Conservation (phyloP, 1,139 yeast genomes). For the Magnusiomyces magnusii region DNA sequence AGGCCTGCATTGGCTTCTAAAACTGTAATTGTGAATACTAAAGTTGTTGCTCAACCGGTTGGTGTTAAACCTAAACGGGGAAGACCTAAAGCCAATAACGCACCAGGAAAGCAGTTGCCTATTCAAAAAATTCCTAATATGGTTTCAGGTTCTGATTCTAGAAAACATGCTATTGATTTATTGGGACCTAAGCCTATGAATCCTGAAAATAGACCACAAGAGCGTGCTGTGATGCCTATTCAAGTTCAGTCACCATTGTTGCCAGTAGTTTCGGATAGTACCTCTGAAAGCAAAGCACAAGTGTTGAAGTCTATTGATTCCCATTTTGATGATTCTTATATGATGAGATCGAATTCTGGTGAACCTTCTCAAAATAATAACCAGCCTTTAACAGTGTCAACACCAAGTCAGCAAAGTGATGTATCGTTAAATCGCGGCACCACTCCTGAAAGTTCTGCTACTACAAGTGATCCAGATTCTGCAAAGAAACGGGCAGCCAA, state of each 20-base stretch:
- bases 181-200: background rate
- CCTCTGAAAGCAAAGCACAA: too few relatives aligned
- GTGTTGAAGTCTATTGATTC: too few relatives aligned
- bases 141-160: background rate
- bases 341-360: too few relatives aligned
- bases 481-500: background rate
- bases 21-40: background rate
- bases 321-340: too few relatives aligned
- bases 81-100: background rate
- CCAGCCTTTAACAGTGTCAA: too few relatives aligned
- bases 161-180: background rate
- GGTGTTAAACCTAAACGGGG: constrained; percentile 5
- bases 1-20: background rate
- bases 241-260: too few relatives aligned
- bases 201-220: background rate
- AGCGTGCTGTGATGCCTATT: background rate
- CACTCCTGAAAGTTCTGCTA: background rate
- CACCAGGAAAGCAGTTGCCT: background rate
- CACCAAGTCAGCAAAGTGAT: background rate
- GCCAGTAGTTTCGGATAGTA: too few relatives aligned
- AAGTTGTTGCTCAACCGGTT: background rate
- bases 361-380: too few relatives aligned
- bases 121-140: background rate
- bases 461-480: background rate
- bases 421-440: background rate